A percentile compares a stretch with the other conserved stretches of the same genome.
These are phyloP conservation scores for Chenopodium berlandieri DNA, from an alignment of 148 eudicot genomes.

Conservation along the genomic window DNA sequence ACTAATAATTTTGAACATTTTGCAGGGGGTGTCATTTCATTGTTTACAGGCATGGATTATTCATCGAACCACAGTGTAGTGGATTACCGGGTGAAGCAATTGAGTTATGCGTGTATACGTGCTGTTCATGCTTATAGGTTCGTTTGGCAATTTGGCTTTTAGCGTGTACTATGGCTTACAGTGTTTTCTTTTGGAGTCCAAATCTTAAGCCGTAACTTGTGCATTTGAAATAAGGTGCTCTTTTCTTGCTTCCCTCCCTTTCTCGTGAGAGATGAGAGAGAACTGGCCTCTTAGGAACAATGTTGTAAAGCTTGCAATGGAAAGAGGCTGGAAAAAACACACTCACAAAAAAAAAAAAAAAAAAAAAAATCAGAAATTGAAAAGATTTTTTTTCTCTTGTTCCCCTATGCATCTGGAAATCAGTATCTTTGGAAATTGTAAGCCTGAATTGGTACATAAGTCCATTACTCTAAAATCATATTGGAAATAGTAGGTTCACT, in stretches of 20 bases:
- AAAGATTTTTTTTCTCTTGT: no score
- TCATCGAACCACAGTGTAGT: slow-evolving; percentile 43
- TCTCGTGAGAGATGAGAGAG: no score
- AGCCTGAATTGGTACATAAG: not conserved
- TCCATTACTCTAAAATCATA: not conserved
- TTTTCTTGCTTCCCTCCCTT: no score
- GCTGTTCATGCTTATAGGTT: slow-evolving; percentile 86
- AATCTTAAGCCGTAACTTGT: no score
- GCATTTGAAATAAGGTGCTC: no score
- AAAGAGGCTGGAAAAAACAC: not conserved
- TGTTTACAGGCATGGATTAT: slow-evolving; percentile 64
- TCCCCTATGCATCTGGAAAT: not conserved
- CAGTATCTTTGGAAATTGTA: not conserved
- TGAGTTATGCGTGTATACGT: slow-evolving; percentile 63
- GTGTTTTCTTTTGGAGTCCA: not conserved
- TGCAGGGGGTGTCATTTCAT: slow-evolving; percentile 53
- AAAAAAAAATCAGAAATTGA: no score
- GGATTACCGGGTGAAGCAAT: slow-evolving; percentile 70
- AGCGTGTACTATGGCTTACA: not conserved
- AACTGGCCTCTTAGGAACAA: not conserved
- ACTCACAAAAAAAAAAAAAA: no score
- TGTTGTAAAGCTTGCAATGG: not conserved
- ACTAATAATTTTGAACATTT: slow-evolving; percentile 26
- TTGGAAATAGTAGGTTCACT: not conserved
- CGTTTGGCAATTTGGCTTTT: slow-evolving; percentile 11